Evolutionary conservation across 768 basidiomycete species (phyloP).

Genomic region (Daedaleopsis nitida): DNA sequence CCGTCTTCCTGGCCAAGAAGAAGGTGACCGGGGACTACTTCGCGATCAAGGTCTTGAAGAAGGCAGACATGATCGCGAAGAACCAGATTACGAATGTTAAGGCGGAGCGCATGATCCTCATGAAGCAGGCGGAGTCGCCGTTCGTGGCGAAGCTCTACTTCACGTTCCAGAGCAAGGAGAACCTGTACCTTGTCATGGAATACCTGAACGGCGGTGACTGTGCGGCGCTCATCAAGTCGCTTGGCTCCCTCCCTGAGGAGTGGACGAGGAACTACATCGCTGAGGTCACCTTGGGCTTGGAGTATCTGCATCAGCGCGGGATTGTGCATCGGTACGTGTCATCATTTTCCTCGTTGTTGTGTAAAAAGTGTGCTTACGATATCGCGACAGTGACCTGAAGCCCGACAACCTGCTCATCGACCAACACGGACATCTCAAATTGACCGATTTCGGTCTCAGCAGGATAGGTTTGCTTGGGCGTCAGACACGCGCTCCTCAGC

Average conservation of each 20-base stretch:
- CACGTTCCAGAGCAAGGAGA: conserved; percentile 99
- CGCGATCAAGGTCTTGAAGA: conserved; percentile 99
- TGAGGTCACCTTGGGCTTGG: conserved; percentile 92
- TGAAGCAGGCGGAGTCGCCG: conserved; percentile 98
- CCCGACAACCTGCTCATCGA: conserved; percentile 99
- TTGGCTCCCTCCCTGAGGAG: conserved; percentile 93
- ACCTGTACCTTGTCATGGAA: conserved; percentile 98
- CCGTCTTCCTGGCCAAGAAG: conserved; percentile 98
- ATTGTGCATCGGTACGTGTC: conserved; percentile 89
- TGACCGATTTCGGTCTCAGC: conserved; percentile 97
- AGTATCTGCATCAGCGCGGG: conserved; percentile 94
- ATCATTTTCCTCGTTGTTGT: not conserved
- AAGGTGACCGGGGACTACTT: conserved; percentile 97
- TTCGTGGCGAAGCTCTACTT: conserved; percentile 98
- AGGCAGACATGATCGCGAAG: conserved; percentile 99
- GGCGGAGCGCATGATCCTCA: conserved; percentile 98
- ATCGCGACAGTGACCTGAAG: conserved; percentile 80
- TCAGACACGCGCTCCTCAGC: conserved; percentile 74
- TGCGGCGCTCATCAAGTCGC: conserved; percentile 92
- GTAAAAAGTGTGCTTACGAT: not conserved
- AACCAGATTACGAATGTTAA: conserved; percentile 99
- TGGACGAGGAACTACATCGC: conserved; percentile 98
- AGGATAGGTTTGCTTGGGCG: conserved; percentile 97
- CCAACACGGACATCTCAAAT: conserved; percentile 92
- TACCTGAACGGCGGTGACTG: conserved; percentile 99